phyloP scores from a whole-genome alignment of 371 early-diverging fungal species.

The Chytridiales sp. region DNA sequence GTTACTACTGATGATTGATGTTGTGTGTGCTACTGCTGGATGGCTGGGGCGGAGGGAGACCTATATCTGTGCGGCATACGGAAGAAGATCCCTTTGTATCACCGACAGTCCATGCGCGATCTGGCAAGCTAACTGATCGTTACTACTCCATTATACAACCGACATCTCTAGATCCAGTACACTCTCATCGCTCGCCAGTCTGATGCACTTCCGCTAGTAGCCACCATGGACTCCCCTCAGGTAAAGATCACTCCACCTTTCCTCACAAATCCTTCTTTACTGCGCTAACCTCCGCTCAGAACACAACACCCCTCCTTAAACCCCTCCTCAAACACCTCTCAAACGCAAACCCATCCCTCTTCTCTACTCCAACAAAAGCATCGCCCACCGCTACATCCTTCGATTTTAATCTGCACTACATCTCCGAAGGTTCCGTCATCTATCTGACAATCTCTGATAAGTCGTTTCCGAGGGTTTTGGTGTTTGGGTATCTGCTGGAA shows the following conservation, averaged over 20 bases:
- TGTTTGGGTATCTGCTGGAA: conserved; percentile 35
- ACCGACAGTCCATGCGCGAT: too few species aligned
- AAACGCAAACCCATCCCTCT: neutral
- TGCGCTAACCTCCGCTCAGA: conserved; percentile 20
- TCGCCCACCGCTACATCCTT: conserved; percentile 27
- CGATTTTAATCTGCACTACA: conserved; percentile 34
- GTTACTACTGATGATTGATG: too few species aligned
- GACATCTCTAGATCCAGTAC: conserved; percentile 32
- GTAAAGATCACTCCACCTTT: conserved; percentile 6
- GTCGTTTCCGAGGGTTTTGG: conserved; percentile 34
- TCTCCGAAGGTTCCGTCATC: conserved; percentile 24
- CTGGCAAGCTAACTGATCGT: too few species aligned
- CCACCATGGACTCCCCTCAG: conserved; percentile 35
- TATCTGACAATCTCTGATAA: conserved; percentile 29
- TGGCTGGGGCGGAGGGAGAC: too few species aligned
- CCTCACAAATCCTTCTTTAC: conserved; percentile 2
- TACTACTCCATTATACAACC: too few species aligned
- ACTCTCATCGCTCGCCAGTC: conserved; percentile 30
- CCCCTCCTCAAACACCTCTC: conserved; percentile 15
- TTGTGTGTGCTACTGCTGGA: too few species aligned
- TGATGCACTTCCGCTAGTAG: conserved; percentile 36
- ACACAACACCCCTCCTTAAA: conserved; percentile 29
- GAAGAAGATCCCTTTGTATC: too few species aligned
- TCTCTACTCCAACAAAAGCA: conserved; percentile 2
- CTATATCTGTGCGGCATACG: too few species aligned